Evolutionary conservation across 106 monocot genomes (phyloP), one percentile per base, ranked within the genome.

Genomic region (Allium sativum): DNA sequence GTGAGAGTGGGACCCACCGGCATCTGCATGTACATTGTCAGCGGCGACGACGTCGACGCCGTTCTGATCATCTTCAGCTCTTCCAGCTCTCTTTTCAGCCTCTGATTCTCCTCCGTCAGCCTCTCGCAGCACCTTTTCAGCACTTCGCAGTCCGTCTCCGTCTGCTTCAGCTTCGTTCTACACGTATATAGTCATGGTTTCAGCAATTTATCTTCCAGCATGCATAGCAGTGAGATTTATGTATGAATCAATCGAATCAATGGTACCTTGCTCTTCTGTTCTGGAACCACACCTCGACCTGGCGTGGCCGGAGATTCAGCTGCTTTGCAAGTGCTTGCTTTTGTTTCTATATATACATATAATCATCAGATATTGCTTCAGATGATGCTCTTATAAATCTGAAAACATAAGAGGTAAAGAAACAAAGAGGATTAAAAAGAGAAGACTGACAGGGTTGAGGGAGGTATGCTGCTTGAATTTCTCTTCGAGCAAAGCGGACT

Each of bases 11-110:
- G 57, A 4, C 77, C 70, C 31, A 31, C 31, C 9, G 74, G 82
- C 45, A 78, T 65, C 42, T 82, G 82, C 77, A 78, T 70, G 77
- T 78, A 82, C 51, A 31, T 55, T 56, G 65, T 70, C 42, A 58
- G 42, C 31, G 31, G 31, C 17, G 74, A 52, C 17, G 74, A 52
- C 9, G 73, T 53, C 40, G 74, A 68, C 75, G 67, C 60, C 71
- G 18, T 67, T 31, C 67, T 67, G 68, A 31, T 31, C 31, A 31
- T 3, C 31, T 31, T 31, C 31, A 31, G 31, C 1, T 31, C 31
- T 31, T 31, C 31, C 31, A 31, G 4, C 31, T 31, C 31, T 31
- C 31, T 31, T 31, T 31, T 2, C 5, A 31, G 5, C 31, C 31
- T 31, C 31, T 31, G 31, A 31, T 31, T 31, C 31, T 31, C 31